Evolutionary conservation across 768 basidiomycete genomes (phyloP), one percentile per base, ranked within the genome.

Genomic region (Lactarius evosmus): DNA sequence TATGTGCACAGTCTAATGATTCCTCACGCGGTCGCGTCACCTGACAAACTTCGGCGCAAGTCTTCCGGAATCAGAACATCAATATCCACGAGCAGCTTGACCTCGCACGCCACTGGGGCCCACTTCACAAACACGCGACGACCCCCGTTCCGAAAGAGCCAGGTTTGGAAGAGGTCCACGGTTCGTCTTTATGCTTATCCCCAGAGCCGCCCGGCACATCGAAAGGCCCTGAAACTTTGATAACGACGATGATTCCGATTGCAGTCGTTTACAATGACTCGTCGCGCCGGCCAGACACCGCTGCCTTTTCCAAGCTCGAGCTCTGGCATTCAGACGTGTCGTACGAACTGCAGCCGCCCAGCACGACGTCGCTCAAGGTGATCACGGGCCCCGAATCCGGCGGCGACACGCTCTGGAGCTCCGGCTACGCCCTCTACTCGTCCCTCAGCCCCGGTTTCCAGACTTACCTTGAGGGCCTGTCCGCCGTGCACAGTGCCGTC

Each of bases 281-380:
- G 27, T 83, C 82, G 11, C 78, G 83, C 19, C 82, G 85, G 56
- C 86, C 85, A 11, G 85, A 89, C 68, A 70, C 83, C 5, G 74
- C 80, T 34, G 81, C 87, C 7, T 93, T 88, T 71, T 82, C 88
- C 14, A 87, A 88, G 71, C 67, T 85, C 16, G 91, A 92, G 67
- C 80, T 93, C 22, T 92, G 88, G 86, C 91, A 93, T 75, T 84
- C 86, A 2, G 93, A 94, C 73, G 89, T 87, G 7, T 83, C 88
- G 5, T 94, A 92, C 75, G 91, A 95, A 74, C 70, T 88, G 16
- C 89, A 91, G 69, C 89, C 89, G n/a, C 91, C 91, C 1, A 82
- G 87, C 69, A 79, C 84, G 34, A 93, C 91, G 14, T 91, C 89
- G 9, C 79, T 95, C 38, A 87, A 89, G 70, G 73, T 93, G 53